Base-by-base conservation (phyloP, 2,329 filamentous ascomycete species). In the Orbilia blumenaviensis region DNA sequence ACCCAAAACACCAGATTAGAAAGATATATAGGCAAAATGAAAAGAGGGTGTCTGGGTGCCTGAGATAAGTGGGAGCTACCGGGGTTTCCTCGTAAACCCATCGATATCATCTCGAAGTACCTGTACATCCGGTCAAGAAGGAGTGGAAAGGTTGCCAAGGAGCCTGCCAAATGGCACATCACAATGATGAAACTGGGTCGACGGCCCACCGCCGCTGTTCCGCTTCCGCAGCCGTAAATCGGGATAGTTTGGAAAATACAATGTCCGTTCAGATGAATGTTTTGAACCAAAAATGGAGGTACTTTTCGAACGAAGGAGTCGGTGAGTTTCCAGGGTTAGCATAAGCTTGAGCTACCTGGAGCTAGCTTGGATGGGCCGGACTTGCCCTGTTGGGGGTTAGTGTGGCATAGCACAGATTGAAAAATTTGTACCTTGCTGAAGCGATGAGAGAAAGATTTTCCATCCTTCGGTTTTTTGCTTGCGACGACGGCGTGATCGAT, bases 361-460 rank as follows among this genome's bases (percentile, higher is more conserved):
- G 56, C 56, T 62, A 54, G 54, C 66, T 61, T 27, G 41, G 21
- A 42, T 25, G 66, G 44, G 54, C 41, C 46, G 58, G 64, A 41
- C 64, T 76, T 76, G 32, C 64, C 72, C 41, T 66, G 41, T 76
- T 76, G 46, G 64, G 50, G 41, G 41, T 23, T 66, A 62, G 61
- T 58, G 72, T 52, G 58, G 41, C 29, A 50, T 42, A 50, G 34
- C 36, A 27, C 54, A 74, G 58, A 50, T 76, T 41, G 48, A 68
- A 68, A 62, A 52, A 61, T 60, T 69, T 69, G 72, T 76, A 76
- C 72, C 72, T 76, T 76, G 72, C 72, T 42, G 72, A 76, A 76
- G 72, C 72, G 72, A 76, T 76, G 72, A 69, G n/a, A n/a, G 72
- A 76, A 76, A 66, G 68, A 64, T 76, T 68, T 66, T 56, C 52